A percentile compares a stretch with the other conserved stretches of the same genome.
phyloP scores from a whole-genome alignment of 495 filamentous ascomycete genomes.

The Aspergillus leporis region DNA sequence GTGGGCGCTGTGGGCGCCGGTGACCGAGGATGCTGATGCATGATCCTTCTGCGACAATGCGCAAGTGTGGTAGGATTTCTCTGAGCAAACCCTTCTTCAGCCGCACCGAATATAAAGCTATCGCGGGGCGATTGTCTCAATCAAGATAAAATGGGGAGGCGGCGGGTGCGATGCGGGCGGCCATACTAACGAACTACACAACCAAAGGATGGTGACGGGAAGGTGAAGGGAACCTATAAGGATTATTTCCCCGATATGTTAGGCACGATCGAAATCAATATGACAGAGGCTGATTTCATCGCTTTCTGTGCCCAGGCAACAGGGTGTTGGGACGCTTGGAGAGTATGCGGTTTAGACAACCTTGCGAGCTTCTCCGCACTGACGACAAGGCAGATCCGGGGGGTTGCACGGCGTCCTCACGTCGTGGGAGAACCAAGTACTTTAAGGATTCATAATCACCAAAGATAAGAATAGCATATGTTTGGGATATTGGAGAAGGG shows the following conservation, averaged over 20 bases:
- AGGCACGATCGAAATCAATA: conserved; percentile 24
- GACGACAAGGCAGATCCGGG: conserved; percentile 25
- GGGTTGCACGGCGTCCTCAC: conserved; percentile 32
- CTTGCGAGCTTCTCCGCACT: conserved; percentile 50
- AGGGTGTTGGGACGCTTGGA: conserved; percentile 29
- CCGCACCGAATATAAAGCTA: conserved; percentile 21
- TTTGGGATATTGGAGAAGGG: conserved; percentile 10
- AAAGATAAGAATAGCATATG: neutral
- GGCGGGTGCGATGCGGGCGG: conserved; percentile 31
- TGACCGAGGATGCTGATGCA: conserved; percentile 85
- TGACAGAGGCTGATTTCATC: conserved; percentile 24
- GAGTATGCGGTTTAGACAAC: conserved; percentile 33
- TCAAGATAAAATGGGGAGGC: conserved; percentile 37
- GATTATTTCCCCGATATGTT: conserved; percentile 14
- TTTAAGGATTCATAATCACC: conserved; percentile 26
- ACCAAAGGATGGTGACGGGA: conserved; percentile 4
- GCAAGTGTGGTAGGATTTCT: conserved; percentile 17
- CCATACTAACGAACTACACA: conserved; percentile 42
- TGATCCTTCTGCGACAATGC: conserved; percentile 28
- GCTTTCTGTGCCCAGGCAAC: conserved; percentile 28
- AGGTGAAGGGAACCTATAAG: conserved; percentile 11
- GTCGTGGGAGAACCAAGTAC: conserved; percentile 21
- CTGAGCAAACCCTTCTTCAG: conserved; percentile 15
- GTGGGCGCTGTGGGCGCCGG: conserved; percentile 66
- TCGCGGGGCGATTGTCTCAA: conserved; percentile 28